phyloP scores from a whole-genome alignment of 345 rosid species.

The Hibiscus syriacus region DNA sequence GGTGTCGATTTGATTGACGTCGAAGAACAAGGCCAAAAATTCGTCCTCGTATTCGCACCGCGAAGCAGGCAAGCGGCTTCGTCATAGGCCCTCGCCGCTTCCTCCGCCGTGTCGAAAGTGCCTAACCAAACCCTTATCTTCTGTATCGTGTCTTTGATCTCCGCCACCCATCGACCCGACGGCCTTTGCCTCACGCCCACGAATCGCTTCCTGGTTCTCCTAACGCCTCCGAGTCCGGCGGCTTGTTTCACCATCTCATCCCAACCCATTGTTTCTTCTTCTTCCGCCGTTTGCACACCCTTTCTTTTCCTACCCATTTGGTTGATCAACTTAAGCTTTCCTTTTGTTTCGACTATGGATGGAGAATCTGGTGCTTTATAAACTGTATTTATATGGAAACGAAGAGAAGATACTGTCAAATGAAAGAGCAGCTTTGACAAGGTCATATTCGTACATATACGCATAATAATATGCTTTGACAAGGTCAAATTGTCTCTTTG shows the following conservation, averaged over 20 bases:
- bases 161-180: slow-evolving; percentile 55
- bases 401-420: slow-evolving; percentile 25
- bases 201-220: slow-evolving; percentile 40
- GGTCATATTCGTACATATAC: too few relatives aligned
- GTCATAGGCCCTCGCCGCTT: slow-evolving; percentile 57
- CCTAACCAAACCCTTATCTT: slow-evolving; percentile 53
- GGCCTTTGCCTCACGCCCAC: slow-evolving; percentile 53
- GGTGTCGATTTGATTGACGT: slow-evolving; percentile 34
- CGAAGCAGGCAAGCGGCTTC: slow-evolving; percentile 55
- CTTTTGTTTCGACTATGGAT: neutral
- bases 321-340: neutral
- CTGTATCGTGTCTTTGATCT: slow-evolving; percentile 53
- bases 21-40: slow-evolving; percentile 47
- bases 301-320: slow-evolving; percentile 48
- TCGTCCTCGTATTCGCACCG: slow-evolving; percentile 43
- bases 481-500: too few relatives aligned
- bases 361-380: neutral
- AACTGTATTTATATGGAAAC: slow-evolving; percentile 16
- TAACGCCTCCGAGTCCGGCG: slow-evolving; percentile 26
- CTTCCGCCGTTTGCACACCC: slow-evolving; percentile 1
- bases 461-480: too few relatives aligned
- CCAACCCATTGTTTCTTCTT: slow-evolving; percentile 29
- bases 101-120: slow-evolving; percentile 48
- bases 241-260: slow-evolving; percentile 49
- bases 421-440: slow-evolving; percentile 17